phyloP scores from a whole-genome alignment of 768 basidiomycete species.

The Jaapia argillacea region DNA sequence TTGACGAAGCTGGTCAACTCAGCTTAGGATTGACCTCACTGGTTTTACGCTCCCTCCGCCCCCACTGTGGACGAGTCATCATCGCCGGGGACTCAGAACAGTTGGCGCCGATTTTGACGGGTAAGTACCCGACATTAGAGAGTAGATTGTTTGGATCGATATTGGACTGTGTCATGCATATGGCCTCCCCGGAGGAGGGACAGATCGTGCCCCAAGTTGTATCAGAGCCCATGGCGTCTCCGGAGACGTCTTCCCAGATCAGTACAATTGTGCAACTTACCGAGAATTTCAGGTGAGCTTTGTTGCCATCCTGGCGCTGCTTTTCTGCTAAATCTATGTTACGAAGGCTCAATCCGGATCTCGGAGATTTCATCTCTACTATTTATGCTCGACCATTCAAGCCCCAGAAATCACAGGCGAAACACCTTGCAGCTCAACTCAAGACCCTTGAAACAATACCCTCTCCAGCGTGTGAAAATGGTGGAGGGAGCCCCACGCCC shows the following conservation, averaged over 20 bases:
- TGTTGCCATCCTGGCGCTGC: not conserved
- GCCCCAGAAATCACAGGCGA: constrained; percentile 35
- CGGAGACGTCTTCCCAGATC: constrained; percentile 17
- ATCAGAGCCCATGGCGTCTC: constrained; percentile 10
- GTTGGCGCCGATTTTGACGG: constrained; percentile 38
- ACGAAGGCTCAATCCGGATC: constrained; percentile 36
- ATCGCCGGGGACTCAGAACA: constrained; percentile 44
- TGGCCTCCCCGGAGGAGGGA: no score
- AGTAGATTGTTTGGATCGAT: constrained; percentile 36
- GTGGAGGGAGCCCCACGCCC: no score
- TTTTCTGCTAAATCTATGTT: not conserved
- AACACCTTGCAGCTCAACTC: constrained; percentile 29
- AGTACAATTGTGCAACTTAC: constrained; percentile 35
- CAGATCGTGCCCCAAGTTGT: no score
- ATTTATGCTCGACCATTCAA: constrained; percentile 40
- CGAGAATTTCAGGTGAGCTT: constrained; percentile 37
- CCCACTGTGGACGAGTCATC: constrained; percentile 36
- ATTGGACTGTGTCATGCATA: constrained; percentile 33
- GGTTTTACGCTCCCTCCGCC: constrained; percentile 30
- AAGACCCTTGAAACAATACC: no score
- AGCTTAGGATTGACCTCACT: constrained; percentile 34
- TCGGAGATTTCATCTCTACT: constrained; percentile 43
- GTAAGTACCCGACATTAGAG: constrained; percentile 32
- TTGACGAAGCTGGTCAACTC: constrained; percentile 45
- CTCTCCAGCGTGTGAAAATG: no score